A percentile compares a stretch with the other conserved stretches of the same genome.
phyloP scores from a whole-genome alignment of 768 basidiomycete genomes.

The Cubamyces lactineus region DNA sequence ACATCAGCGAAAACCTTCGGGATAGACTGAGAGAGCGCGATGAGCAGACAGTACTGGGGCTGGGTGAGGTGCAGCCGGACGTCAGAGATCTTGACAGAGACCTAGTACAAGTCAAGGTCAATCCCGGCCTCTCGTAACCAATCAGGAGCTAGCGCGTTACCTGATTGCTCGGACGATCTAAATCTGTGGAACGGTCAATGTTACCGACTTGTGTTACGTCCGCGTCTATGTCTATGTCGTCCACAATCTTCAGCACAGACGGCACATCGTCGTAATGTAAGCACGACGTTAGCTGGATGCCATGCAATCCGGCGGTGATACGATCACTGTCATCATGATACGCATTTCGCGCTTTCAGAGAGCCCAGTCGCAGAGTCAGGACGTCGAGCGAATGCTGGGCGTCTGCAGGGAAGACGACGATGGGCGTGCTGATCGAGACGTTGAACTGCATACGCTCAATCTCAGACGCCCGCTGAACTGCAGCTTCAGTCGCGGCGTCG shows the following conservation, averaged over 20 bases:
- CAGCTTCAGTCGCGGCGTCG: slow-evolving; percentile 91
- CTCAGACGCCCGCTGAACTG: slow-evolving; percentile 90
- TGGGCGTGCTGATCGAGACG: slow-evolving; percentile 89
- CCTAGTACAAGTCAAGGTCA: slow-evolving; percentile 43
- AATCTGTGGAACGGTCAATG: slow-evolving; percentile 55
- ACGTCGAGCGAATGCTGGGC: slow-evolving; percentile 62
- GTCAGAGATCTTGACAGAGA: slow-evolving; percentile 76
- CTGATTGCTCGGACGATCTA: slow-evolving; percentile 70
- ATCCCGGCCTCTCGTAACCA: background rate
- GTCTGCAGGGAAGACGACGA: slow-evolving; percentile 83
- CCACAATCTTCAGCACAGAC: slow-evolving; percentile 81
- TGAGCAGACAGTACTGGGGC: slow-evolving; percentile 74
- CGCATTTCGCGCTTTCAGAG: slow-evolving; percentile 81
- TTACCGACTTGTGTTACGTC: slow-evolving; percentile 65
- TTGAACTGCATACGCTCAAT: slow-evolving; percentile 94
- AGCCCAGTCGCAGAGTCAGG: slow-evolving; percentile 83
- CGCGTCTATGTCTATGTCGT: slow-evolving; percentile 80
- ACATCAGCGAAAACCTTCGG: slow-evolving; percentile 60
- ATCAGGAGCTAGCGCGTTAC: slow-evolving; percentile 43
- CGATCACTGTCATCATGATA: slow-evolving; percentile 61
- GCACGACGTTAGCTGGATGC: slow-evolving; percentile 82
- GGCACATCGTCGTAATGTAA: slow-evolving; percentile 49
- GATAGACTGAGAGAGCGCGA: slow-evolving; percentile 68
- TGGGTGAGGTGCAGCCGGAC: slow-evolving; percentile 85
- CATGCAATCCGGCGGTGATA: slow-evolving; percentile 75